These are phyloP conservation scores for Boletus vinaceobasis DNA, from an alignment of 768 basidiomycete genomes.

Conservation along the genomic window DNA sequence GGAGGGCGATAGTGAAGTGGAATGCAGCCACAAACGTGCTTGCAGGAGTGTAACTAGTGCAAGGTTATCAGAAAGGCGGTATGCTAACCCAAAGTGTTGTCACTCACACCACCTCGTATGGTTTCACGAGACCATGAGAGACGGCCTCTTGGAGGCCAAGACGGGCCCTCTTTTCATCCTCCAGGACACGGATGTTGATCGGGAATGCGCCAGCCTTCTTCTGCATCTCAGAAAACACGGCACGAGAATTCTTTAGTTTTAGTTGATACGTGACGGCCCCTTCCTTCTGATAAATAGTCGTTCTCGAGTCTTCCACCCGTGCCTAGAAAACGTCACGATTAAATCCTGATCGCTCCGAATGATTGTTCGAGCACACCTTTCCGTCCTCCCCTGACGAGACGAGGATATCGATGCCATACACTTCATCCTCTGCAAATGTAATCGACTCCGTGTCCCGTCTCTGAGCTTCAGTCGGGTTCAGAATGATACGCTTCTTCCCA, in stretches of 20 bases:
- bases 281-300: conserved; percentile 91
- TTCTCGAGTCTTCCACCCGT: conserved; percentile 83
- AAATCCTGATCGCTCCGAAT: not conserved
- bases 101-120: conserved; percentile 90
- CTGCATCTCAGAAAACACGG: conserved; percentile 96
- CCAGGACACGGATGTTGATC: conserved; percentile 90
- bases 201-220: conserved; percentile 98
- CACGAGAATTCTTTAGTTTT: conserved; percentile 96
- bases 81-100: not conserved
- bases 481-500: conserved; percentile 92
- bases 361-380: conserved; percentile 53
- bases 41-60: conserved; percentile 68
- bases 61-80: not conserved
- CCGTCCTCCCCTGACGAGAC: conserved; percentile 87
- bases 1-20: conserved; percentile 95
- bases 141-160: conserved; percentile 96
- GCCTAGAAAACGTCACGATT: conserved; percentile 51
- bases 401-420: conserved; percentile 92
- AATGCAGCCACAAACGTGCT: conserved; percentile 90
- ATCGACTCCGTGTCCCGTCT: conserved; percentile 81
- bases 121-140: conserved; percentile 88
- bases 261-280: conserved; percentile 86
- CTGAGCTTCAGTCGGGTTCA: conserved; percentile 84
- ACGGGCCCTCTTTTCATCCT: conserved; percentile 93
- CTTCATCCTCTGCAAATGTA: conserved; percentile 89